These are phyloP conservation scores for Oehlia diaphana DNA, from an alignment of 192 early-diverging fungal genomes.

Conservation along the genomic window DNA sequence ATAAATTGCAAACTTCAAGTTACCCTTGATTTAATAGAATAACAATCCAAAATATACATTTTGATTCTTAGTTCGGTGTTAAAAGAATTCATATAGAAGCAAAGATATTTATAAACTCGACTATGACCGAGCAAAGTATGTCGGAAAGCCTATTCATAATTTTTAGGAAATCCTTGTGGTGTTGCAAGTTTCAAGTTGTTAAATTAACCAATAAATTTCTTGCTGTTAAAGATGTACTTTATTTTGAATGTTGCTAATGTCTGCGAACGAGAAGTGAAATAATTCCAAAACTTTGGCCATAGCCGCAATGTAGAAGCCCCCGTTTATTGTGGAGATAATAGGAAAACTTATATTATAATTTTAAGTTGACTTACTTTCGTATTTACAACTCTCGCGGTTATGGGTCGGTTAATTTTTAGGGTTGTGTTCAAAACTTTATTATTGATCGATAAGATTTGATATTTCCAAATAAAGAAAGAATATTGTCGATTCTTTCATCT, in stretches of 20 bases:
- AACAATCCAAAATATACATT: not conserved
- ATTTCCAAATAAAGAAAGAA: too few relatives aligned
- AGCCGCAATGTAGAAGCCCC: not conserved
- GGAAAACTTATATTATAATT: not conserved
- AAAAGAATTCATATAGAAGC: too few relatives aligned
- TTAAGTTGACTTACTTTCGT: not conserved
- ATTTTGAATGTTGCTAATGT: conserved; percentile 4
- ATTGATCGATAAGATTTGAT: too few relatives aligned
- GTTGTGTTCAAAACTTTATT: too few relatives aligned
- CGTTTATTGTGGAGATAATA: not conserved
- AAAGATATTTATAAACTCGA: too few relatives aligned
- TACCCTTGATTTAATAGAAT: not conserved
- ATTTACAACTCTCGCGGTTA: not conserved
- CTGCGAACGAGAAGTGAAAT: not conserved
- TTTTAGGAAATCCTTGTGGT: conserved; percentile 53
- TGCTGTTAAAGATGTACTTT: not conserved
- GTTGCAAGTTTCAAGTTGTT: conserved; percentile 5
- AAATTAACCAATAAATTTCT: conserved; percentile 12
- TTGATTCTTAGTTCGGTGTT: conserved; percentile 45
- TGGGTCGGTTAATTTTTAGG: too few relatives aligned
- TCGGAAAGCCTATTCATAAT: conserved; percentile 87
- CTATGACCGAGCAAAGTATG: conserved; percentile 58
- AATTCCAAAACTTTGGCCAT: not conserved
- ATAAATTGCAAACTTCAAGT: not conserved
- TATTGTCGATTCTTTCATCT: too few relatives aligned